Evolutionary conservation across 2,329 filamentous ascomycete genomes (phyloP).

Genomic region (Aspergillus jensenii): DNA sequence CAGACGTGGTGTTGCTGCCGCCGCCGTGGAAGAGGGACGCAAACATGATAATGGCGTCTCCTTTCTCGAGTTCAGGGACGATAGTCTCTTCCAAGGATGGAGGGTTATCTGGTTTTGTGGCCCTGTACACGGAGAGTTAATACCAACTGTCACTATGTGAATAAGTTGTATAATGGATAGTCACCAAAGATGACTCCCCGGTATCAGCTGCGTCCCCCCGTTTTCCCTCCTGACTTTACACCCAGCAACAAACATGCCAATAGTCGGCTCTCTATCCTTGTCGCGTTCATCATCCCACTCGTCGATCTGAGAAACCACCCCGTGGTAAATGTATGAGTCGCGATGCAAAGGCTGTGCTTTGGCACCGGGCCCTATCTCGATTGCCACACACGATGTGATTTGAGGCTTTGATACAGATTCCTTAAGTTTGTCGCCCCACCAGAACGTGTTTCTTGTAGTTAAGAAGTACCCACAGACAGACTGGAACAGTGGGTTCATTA

Average conservation of each 20-base stretch:
- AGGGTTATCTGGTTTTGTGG: too few species aligned
- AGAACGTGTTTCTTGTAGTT: slow-evolving; percentile 27
- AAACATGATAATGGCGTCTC: slow-evolving; percentile 40
- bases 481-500: slow-evolving; percentile 24
- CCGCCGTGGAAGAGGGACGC: slow-evolving; percentile 37
- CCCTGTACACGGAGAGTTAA: too few species aligned
- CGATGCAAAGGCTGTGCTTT: slow-evolving; percentile 25
- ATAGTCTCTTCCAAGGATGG: not conserved
- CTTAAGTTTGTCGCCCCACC: slow-evolving; percentile 27
- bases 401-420: slow-evolving; percentile 28
- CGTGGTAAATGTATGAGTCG: slow-evolving; percentile 14
- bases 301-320: not conserved
- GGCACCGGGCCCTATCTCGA: slow-evolving; percentile 24
- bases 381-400: slow-evolving; percentile 14
- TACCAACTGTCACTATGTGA: accelerated
- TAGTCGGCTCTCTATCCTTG: slow-evolving; percentile 16
- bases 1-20: slow-evolving; percentile 30
- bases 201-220: slow-evolving; percentile 32
- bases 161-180: too few species aligned
- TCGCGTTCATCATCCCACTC: slow-evolving; percentile 12
- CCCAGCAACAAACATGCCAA: slow-evolving; percentile 26
- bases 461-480: slow-evolving; percentile 27
- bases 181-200: slow-evolving; percentile 27
- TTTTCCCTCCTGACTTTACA: slow-evolving; percentile 27
- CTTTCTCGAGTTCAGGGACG: slow-evolving; percentile 33